Percentiles rank a stretch among this genome's conserved stretches.
These are phyloP conservation scores for Papiliotrema terrestris DNA, from an alignment of 1,284 basidiomycete genomes.

Conservation along the genomic window DNA sequence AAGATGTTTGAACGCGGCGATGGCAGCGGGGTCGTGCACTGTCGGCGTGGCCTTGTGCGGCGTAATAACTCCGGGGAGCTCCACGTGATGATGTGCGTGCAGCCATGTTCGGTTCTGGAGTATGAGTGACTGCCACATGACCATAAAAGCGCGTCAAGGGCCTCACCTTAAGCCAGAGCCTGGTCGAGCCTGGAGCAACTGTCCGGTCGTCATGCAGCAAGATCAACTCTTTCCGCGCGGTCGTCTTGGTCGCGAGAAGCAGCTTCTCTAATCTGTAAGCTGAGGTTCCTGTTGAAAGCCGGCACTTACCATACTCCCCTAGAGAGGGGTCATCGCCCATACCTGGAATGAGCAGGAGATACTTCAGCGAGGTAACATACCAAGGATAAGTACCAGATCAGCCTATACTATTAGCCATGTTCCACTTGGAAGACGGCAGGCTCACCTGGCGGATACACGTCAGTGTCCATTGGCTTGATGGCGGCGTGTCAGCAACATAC, in stretches of 20 bases:
- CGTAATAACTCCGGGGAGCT: slow-evolving; percentile 55
- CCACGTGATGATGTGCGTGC: slow-evolving; percentile 44
- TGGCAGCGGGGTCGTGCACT: slow-evolving; percentile 79
- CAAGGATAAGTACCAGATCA: slow-evolving; percentile 92
- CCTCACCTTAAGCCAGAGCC: slow-evolving; percentile 76
- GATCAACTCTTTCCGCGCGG: slow-evolving; percentile 93
- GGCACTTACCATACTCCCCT: slow-evolving; percentile 65
- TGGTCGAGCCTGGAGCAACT: slow-evolving; percentile 85
- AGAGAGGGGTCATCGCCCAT: slow-evolving; percentile 85
- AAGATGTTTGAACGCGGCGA: slow-evolving; percentile 69
- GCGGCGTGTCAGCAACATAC: slow-evolving; percentile 89
- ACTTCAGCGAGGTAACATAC: slow-evolving; percentile 42
- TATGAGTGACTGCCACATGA: slow-evolving; percentile 33
- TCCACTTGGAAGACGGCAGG: background rate
- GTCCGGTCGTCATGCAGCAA: slow-evolving; percentile 88
- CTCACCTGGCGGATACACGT: slow-evolving; percentile 87
- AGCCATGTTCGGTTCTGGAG: slow-evolving; percentile 81
- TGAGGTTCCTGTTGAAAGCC: background rate
- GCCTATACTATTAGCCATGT: slow-evolving; percentile 56
- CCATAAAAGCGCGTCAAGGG: background rate
- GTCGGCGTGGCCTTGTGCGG: slow-evolving; percentile 56
- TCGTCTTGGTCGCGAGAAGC: slow-evolving; percentile 84
- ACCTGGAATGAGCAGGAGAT: slow-evolving; percentile 18
- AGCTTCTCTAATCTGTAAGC: slow-evolving; percentile 64
- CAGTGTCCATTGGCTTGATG: slow-evolving; percentile 92